Conservation (phyloP, 2,329 filamentous ascomycete species). For the Fusarium coicis region DNA sequence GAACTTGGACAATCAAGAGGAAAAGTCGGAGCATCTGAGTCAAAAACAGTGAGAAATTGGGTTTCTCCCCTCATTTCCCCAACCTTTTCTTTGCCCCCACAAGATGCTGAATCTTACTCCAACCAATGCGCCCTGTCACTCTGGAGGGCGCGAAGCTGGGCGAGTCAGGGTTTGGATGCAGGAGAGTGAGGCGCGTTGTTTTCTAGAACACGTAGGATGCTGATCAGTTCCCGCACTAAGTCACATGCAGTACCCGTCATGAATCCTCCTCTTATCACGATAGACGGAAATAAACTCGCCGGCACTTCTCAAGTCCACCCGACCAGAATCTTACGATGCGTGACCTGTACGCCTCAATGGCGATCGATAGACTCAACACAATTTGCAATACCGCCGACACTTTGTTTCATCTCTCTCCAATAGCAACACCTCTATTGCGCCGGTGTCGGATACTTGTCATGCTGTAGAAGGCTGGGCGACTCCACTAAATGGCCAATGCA, state of each 20-base stretch:
- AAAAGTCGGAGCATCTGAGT: constrained; percentile 24
- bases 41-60: constrained; percentile 3
- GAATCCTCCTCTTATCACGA: neutral
- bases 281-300: neutral
- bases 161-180: constrained; percentile 3
- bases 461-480: neutral
- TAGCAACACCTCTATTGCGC: constrained; percentile 1
- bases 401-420: constrained; percentile 6
- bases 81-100: constrained; percentile 18
- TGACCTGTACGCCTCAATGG: neutral
- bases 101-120: constrained; percentile 9
- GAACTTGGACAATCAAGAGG: constrained; percentile 21
- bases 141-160: neutral
- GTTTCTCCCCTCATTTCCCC: constrained; percentile 31
- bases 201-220: constrained; percentile 16
- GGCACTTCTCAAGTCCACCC: neutral
- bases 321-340: constrained; percentile 16
- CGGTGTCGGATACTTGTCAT: constrained; percentile 21
- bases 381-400: neutral
- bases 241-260: neutral
- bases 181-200: neutral
- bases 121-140: constrained; percentile 3
- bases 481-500: constrained; percentile 23
- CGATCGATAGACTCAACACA: neutral
- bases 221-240: neutral